Evolutionary conservation across 140 eudicot genomes (phyloP).

Genomic region (Flaveria floridana): DNA sequence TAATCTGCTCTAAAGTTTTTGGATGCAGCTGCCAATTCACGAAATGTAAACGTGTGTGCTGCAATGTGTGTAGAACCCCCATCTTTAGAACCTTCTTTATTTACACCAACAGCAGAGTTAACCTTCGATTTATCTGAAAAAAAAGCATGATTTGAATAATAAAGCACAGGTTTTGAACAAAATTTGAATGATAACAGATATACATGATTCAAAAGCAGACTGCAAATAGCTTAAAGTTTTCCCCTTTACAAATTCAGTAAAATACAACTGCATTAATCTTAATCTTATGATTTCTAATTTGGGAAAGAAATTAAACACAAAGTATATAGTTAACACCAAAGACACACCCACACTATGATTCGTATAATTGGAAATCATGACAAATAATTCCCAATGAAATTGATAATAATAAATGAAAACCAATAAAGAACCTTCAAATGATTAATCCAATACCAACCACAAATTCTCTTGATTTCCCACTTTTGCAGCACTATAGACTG

Average conservation of each 20-base stretch:
- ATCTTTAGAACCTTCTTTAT: constrained; percentile 57
- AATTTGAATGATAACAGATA: not conserved
- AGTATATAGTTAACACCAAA: constrained; percentile 5
- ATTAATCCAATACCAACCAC: constrained; percentile 19
- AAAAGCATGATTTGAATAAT: constrained; percentile 1
- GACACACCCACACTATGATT: constrained; percentile 5
- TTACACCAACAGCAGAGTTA: constrained; percentile 42
- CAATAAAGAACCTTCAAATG: constrained; percentile 20
- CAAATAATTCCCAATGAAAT: constrained; percentile 22
- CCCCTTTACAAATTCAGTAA: constrained; percentile 12
- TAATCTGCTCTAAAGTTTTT: constrained; percentile 86
- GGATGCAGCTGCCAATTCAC: constrained; percentile 87
- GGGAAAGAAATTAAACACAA: constrained; percentile 24
- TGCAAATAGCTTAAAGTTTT: constrained; percentile 25
- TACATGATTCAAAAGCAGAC: constrained; percentile 21
- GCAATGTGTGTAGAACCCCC: constrained; percentile 80
- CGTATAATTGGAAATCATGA: constrained; percentile 27
- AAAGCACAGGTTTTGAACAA: constrained; percentile 2
- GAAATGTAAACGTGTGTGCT: constrained; percentile 84
- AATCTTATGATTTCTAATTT: constrained; percentile 6
- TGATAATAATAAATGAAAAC: not conserved
- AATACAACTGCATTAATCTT: not conserved
- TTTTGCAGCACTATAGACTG: constrained; percentile 18
- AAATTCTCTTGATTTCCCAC: constrained; percentile 21
- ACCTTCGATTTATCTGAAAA: constrained; percentile 60